phyloP scores from a whole-genome alignment of 1,284 basidiomycete genomes.

The Earliella scabrosa region DNA sequence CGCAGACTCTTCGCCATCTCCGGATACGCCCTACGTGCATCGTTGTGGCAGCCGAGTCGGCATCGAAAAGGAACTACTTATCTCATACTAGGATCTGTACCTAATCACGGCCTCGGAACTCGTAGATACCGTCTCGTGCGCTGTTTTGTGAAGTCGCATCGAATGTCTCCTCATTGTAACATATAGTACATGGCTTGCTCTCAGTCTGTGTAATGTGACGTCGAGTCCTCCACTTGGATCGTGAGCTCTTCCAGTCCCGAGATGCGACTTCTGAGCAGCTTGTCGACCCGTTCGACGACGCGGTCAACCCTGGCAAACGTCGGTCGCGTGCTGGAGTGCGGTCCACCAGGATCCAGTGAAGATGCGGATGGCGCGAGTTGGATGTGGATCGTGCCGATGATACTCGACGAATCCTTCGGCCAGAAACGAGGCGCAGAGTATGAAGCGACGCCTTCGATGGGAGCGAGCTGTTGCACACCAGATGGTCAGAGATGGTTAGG shows the following conservation, averaged over 20 bases:
- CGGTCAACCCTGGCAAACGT: constrained; percentile 69
- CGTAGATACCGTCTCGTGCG: constrained; percentile 17
- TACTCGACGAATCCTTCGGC: constrained; percentile 88
- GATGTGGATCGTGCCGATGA: constrained; percentile 92
- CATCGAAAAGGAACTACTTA: constrained; percentile 3
- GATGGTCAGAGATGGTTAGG: constrained; percentile 6
- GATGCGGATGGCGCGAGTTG: constrained; percentile 69
- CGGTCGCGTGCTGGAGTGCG: constrained; percentile 49
- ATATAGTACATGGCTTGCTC: constrained; percentile 17
- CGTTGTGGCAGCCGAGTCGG: too few relatives aligned
- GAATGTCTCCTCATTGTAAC: constrained; percentile 13
- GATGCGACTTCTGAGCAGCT: constrained; percentile 71
- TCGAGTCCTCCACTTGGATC: constrained; percentile 73
- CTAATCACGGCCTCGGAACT: constrained; percentile 15
- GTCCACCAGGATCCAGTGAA: constrained; percentile 57
- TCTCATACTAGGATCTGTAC: constrained; percentile 23
- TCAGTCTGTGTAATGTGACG: constrained; percentile 7
- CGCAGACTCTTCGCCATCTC: neutral
- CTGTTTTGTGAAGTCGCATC: constrained; percentile 11
- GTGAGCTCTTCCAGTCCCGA: constrained; percentile 84
- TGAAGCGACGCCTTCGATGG: constrained; percentile 79
- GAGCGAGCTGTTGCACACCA: constrained; percentile 47
- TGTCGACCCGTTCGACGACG: constrained; percentile 78
- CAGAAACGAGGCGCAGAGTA: constrained; percentile 90
- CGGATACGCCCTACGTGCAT: too few relatives aligned